Base-by-base conservation (phyloP, 345 rosid genomes). In the Cardiospermum halicacabum region DNA sequence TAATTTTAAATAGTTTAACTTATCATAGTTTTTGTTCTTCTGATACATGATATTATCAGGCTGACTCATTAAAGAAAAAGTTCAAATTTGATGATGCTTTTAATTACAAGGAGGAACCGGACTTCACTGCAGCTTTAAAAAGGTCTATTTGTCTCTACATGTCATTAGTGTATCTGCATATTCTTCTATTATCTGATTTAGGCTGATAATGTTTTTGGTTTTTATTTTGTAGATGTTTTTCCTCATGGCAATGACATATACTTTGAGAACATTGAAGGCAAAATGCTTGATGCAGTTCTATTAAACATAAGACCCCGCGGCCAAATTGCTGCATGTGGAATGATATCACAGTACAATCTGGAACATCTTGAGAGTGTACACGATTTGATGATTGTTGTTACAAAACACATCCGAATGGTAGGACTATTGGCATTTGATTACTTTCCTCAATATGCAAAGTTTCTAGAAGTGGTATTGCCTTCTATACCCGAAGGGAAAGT, bases 71-170 rank as follows among this genome's bases (percentile, higher is more conserved):
- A 37, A 76, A 72, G 71, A 64, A 55, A 13, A 68, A 50, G 65
- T 40, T 76, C 21, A 74, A 76, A 49, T 76, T 72, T 25, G 71
- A 76, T 56, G 74, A 68, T 11, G 80, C 76, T 64, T 72, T 76
- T 71, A 76, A 76, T 61, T 76, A 76, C 47, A 76, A 76, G 28
- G 68, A 64, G 45, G 80, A 76, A 32, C 45, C 16, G 0, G 39
- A 72, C 28, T 45, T 72, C 5, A 48, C 64, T 68, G 65, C 62
- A 53, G 60, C 76, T 64, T 13, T 72, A 65, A 68, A 76, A 64
- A 72, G 80, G 80, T 64, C 15, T 7, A 47, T 58, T n/a, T n/a
- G n/a, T n/a, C n/a, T n/a, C n/a, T n/a, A n/a, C n/a, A n/a, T n/a
- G n/a, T n/a, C n/a, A n/a, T n/a, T n/a, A 10, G 24, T 40, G 47